These are phyloP conservation scores for Daedaleopsis nitida DNA, from an alignment of 768 basidiomycete genomes.

Conservation along the genomic window DNA sequence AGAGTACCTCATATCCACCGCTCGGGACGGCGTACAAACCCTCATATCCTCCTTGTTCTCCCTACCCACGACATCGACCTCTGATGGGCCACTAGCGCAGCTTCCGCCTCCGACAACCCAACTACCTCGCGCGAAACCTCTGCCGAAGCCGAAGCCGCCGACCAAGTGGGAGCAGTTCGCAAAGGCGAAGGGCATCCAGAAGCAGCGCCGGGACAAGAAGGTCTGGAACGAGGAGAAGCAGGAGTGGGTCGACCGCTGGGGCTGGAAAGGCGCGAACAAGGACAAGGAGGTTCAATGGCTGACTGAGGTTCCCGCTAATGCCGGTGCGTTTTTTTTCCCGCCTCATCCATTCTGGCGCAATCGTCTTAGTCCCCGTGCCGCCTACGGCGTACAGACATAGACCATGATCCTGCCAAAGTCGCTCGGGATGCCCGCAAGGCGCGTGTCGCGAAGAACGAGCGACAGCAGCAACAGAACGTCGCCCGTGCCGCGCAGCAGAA, in stretches of 20 bases:
- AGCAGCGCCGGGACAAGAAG: slow-evolving; percentile 74
- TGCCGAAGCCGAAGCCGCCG: slow-evolving; percentile 88
- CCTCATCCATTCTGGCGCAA: not conserved
- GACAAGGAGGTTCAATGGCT: slow-evolving; percentile 88
- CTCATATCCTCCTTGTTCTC: slow-evolving; percentile 80
- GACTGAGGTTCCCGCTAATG: slow-evolving; percentile 84
- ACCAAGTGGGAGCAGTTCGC: slow-evolving; percentile 99
- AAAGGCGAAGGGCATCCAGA: slow-evolving; percentile 88
- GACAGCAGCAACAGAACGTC: slow-evolving; percentile 71
- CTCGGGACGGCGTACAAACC: slow-evolving; percentile 80
- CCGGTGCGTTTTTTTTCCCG: slow-evolving; percentile 60
- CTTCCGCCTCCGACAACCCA: slow-evolving; percentile 77
- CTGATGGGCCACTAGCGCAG: slow-evolving; percentile 80
- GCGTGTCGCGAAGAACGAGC: slow-evolving; percentile 82
- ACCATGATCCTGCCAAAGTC: slow-evolving; percentile 75
- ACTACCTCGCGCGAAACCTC: slow-evolving; percentile 88
- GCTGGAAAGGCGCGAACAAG: slow-evolving; percentile 86
- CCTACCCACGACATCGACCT: slow-evolving; percentile 74
- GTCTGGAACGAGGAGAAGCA: slow-evolving; percentile 95
- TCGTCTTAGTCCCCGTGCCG: not conserved
- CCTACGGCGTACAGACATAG: slow-evolving; percentile 53
- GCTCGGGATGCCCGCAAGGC: slow-evolving; percentile 81
- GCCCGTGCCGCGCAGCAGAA: slow-evolving; percentile 52
- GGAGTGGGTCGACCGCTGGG: slow-evolving; percentile 92
- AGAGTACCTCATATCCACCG: slow-evolving; percentile 74